Base-by-base conservation (phyloP, 495 filamentous ascomycete species). In the Aspergillus kassunensis region DNA sequence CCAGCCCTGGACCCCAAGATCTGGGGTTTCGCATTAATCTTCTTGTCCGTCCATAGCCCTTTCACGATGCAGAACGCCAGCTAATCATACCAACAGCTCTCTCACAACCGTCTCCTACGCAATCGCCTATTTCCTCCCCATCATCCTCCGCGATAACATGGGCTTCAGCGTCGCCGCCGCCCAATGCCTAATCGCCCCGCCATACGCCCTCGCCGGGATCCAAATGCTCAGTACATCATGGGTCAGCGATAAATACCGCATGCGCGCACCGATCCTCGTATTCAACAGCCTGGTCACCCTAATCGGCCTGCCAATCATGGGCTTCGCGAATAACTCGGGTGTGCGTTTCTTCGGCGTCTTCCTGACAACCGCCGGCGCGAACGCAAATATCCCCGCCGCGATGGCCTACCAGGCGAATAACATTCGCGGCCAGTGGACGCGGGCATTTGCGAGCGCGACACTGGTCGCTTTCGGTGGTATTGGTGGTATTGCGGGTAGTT, bases 361-460 rank as follows among this genome's bases (percentile, higher is more conserved):
- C 69, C 62, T 87, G 25, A 73, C 75, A 30, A 80, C 79, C 1
- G 78, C 79, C 1, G 78, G 77, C 10, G 73, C 72, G 31, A 87
- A 87, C 63, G 73, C 81, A 10, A 86, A 85, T 61, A 75, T 84
- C 36, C 83, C 72, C 0, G 48, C 66, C 1, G 66, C 68, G 4
- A 66, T 87, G 74, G 75, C 81, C 0, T 85, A 84, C 58, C 83
- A 87, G 57, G 77, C 80, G 3, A 85, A 84, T 60, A 86, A 86
- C 53, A 75, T 85, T 56, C 80, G 80, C 24, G 82, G 82, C 1
- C 82, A 86, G 57, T 85, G 82, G 82, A 84, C 80, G 43, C 75
- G 83, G 16, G 83, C 82, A 0, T 76, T 87, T 36, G 70, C 68
- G 25, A 80, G 77, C 23, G 81, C 82, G 0, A 78, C 73, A 0